phyloP scores from a whole-genome alignment of 177 flowering plant species.

The Vitis hybrid region DNA sequence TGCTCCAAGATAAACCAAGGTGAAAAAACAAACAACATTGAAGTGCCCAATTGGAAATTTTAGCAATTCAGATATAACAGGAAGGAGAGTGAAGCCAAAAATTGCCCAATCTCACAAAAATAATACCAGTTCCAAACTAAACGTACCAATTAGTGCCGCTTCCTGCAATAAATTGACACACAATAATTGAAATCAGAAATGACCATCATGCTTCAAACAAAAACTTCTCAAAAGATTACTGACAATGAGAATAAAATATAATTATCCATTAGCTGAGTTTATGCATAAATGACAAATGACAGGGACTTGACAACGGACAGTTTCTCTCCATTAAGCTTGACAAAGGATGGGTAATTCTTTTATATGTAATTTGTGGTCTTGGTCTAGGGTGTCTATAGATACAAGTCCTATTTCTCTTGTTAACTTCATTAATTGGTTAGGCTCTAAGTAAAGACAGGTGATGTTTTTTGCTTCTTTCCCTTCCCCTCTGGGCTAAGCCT shows the following conservation, averaged over 20 bases:
- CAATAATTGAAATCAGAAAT: background rate
- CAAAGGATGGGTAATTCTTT: background rate
- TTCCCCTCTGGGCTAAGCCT: accelerated
- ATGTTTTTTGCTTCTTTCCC: too few relatives aligned
- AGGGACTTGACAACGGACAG: background rate
- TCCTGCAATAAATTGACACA: conserved; percentile 19
- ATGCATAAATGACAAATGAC: background rate
- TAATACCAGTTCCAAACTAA: conserved; percentile 19
- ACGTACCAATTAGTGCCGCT: conserved; percentile 15
- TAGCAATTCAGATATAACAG: background rate
- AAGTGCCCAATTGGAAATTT: background rate
- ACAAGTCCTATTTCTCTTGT: too few relatives aligned
- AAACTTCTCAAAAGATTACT: background rate
- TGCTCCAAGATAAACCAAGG: conserved; percentile 9
- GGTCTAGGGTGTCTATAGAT: too few relatives aligned
- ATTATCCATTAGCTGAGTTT: background rate
- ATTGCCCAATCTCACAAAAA: conserved; percentile 15
- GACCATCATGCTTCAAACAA: background rate
- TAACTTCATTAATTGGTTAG: too few relatives aligned
- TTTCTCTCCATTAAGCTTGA: too few relatives aligned
- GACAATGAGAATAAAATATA: background rate
- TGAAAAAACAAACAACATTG: conserved; percentile 2
- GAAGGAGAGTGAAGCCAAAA: conserved; percentile 15
- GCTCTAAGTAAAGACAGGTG: too few relatives aligned
- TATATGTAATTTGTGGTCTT: too few relatives aligned